Base-by-base conservation (phyloP, 495 filamentous ascomycete species). In the Aspergillus wentii region DNA sequence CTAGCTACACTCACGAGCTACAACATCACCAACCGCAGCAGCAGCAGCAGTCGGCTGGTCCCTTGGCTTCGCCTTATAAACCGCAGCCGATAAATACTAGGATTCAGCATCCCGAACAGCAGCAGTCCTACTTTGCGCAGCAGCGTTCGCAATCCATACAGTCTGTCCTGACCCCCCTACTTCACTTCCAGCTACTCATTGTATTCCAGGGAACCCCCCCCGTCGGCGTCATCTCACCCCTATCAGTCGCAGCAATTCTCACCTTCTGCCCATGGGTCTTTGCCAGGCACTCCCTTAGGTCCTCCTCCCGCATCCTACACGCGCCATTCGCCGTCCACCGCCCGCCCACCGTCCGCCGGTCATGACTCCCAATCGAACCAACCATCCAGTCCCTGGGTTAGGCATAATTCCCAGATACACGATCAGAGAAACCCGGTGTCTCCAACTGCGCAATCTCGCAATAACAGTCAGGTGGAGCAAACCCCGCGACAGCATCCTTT, bases 111-210 rank as follows among this genome's bases (percentile, higher is more conserved):
- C 56, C 57, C 18, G 48, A 54, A 25, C 56, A 58, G 13, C 61
- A 68, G 39, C 56, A 52, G 30, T 62, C 64, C 3, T 65, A 66
- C 31, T 61, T 63, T 32, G 58, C 67, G 18, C 62, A 65, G 21
- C 66, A 64, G 41, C 66, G 66, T 21, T 65, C 69, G 23, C 67
- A 69, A 31, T 74, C 72, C 19, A 60, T 69, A 29, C 72, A 76
- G 40, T 69, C 63, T 14, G 59, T 67, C 31, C 51, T 66, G 35
- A 59, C n/a, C 62, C 34, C 68, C 66, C 38, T 54, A 56, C 38
- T 51, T 54, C 39, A 36, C 56, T 43, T 43, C 61, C 58, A 45
- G 45, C 41, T 54, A 61, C 43, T 53, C 60, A 51, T 60, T 51
- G 28, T 52, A 52, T 41, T 51, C 54, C 19, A 62, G 57, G 50